Base-by-base conservation (phyloP, 1,139 yeast genomes). In the Groenewaldozyma auringiensis region DNA sequence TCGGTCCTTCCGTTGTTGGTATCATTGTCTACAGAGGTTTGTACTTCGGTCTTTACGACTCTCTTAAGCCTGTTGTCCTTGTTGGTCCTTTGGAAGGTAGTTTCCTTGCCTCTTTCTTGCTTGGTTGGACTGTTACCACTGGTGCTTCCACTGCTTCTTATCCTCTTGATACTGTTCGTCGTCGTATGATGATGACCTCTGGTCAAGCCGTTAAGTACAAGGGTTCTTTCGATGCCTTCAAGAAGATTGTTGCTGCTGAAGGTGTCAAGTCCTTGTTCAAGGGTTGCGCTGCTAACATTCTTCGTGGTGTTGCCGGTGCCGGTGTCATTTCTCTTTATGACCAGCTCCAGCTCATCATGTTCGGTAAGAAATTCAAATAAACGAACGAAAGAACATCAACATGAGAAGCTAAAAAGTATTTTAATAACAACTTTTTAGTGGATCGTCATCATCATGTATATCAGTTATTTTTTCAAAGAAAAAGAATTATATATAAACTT, bases 141-240 rank as follows among this genome's bases (percentile, higher is more conserved):
- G 82, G 79, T 71, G 83, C 87, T 61, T 81, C 86, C 61, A 78
- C 84, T 57, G 85, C 84, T 63, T 80, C 86, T 62, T 81, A 81
- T 76, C 87, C 87, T 69, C 77, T 81, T 66, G 87, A 81, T 72
- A 81, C 87, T 63, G 82, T 81, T 66, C 81, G 87, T 77, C 81
- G 88, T 76, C 81, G 87, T 75, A 81, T 81, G 87, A 81, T 81
- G 87, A 81, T 82, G 85, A 82, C 88, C 59, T 81, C 87, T 55
- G 86, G 86, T 66, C 83, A 80, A 70, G 82, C 82, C 64, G 83
- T 80, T 63, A 79, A 80, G 73, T 82, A 82, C 78, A 70, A 74
- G 68, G 80, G 83, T 66, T 83, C 87, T 57, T 72, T 79, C 69
- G 85, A 81, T 67, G 84, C 86, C 62, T 79, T 79, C 79, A 66